Evolutionary conservation across 2,329 filamentous ascomycete genomes (phyloP).

Genomic region (Cryphonectria nitschkei): DNA sequence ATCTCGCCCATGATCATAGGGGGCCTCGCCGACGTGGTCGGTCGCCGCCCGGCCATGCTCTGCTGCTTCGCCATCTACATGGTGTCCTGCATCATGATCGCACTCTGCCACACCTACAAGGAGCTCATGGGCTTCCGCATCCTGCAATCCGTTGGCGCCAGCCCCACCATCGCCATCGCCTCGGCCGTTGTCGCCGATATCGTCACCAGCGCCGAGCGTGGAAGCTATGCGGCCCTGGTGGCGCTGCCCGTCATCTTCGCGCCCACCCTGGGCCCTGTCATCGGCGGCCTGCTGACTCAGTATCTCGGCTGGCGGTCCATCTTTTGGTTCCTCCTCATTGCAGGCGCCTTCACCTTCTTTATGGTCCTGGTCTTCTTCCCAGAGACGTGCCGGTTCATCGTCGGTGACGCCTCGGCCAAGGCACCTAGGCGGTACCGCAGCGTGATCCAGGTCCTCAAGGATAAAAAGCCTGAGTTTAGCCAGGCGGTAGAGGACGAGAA

Average conservation of each 20-base stretch:
- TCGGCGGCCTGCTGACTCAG: constrained; percentile 56
- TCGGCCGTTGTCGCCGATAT: constrained; percentile 66
- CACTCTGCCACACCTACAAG: constrained; percentile 51
- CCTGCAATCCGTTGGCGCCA: constrained; percentile 61
- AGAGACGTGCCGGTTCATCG: constrained; percentile 47
- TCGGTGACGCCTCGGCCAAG: constrained; percentile 47
- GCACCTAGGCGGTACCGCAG: constrained; percentile 36
- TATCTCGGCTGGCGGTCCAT: constrained; percentile 57
- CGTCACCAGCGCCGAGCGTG: constrained; percentile 63
- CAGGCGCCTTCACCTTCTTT: constrained; percentile 41
- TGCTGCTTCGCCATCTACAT: constrained; percentile 57
- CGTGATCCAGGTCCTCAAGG: constrained; percentile 31
- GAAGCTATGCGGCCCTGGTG: constrained; percentile 59
- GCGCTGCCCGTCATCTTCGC: constrained; percentile 51
- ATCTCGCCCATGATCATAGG: constrained; percentile 54
- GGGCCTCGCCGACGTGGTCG: constrained; percentile 56
- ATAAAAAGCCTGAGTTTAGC: constrained; percentile 19
- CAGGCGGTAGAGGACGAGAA: constrained; percentile 12
- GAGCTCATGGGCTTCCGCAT: constrained; percentile 57
- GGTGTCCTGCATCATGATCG: constrained; percentile 57
- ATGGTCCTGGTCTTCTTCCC: constrained; percentile 49
- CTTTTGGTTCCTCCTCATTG: constrained; percentile 61
- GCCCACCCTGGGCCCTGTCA: constrained; percentile 49
- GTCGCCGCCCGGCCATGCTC: constrained; percentile 58
- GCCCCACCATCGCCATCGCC: constrained; percentile 60